phyloP scores from a whole-genome alignment of 108 stramenopile genomes.

The Cyclotella baltica region DNA sequence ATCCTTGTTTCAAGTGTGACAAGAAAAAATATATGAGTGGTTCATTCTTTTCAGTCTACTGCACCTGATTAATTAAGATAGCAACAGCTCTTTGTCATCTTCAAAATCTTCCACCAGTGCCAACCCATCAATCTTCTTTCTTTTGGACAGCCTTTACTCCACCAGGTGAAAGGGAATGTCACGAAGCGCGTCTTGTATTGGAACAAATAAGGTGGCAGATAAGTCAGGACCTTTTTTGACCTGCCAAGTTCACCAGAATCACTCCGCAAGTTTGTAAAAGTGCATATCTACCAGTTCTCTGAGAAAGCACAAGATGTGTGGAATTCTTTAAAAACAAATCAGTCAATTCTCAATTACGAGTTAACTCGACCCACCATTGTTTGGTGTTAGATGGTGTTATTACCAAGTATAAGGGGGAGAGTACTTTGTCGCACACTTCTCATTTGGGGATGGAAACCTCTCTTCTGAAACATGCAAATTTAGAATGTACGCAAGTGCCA shows the following conservation, averaged over 20 bases:
- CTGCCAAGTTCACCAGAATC: neutral
- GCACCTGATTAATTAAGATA: neutral
- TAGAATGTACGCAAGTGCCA: neutral
- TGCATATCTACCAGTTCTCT: neutral
- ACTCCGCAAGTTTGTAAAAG: constrained; percentile 6
- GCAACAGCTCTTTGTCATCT: neutral
- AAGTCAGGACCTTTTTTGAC: neutral
- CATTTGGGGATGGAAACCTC: neutral
- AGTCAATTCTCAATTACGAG: too few relatives aligned
- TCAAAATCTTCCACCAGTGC: neutral
- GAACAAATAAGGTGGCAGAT: neutral
- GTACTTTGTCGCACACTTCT: neutral
- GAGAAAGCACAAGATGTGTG: constrained; percentile 1
- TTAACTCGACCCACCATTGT: neutral
- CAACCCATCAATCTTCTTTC: neutral
- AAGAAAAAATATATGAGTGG: neutral
- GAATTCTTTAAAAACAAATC: neutral
- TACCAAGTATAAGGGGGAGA: neutral
- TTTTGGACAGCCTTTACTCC: neutral
- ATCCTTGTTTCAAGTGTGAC: neutral
- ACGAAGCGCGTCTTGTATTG: neutral
- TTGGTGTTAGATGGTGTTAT: neutral
- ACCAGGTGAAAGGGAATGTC: neutral
- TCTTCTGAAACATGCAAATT: neutral
- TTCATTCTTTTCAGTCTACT: neutral